Evolutionary conservation across 768 basidiomycete species (phyloP), one percentile per base, ranked within the genome.

Genomic region (Gautieria morchelliformis): DNA sequence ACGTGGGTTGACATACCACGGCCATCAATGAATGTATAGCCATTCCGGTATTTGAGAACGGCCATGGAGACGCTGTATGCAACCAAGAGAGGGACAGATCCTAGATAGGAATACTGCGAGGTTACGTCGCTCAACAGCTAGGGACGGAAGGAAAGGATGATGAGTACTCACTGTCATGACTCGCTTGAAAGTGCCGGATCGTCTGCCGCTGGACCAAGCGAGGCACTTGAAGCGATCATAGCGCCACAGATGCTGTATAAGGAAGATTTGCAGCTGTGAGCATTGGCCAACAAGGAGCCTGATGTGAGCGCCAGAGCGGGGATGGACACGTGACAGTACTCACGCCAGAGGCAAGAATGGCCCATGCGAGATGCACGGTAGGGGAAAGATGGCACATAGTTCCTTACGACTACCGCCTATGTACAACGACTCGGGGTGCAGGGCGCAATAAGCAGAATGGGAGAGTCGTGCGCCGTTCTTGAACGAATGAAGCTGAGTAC

Each of bases 171-270:
- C 87, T n/a, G 87, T 91, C 89, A 92, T 92, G 65, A 92, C 77
- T 52, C 90, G 78, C 71, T 87, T 90, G 78, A 92, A 92, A 12
- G 89, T 82, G 56, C 89, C 89, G 57, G 85, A 86, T 67, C 87
- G 86, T 53, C 86, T 77, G 35, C 86, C 87, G 14, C 82, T 76
- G 66, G 81, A 76, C 87, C 87, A 89, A 68, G 73, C 78, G 47
- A 89, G 69, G 69, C 89, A 89, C 60, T 82, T 76, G 69, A 89
- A 87, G 59, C 71, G 76, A 71, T 91, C 89, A 64, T 89, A 91
- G 60, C 72, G 74, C 85, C 86, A 91, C n/a, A 91, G 77, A 67
- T 91, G 89, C 63, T 79, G 73, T 48, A 86, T 63, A 56, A 89
- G 76, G 67, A 88, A 87, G 46, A 71, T 63, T 56, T 81, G 75